These are phyloP conservation scores for Sambucus nigra DNA, from an alignment of 129 eudicot species.

Conservation along the genomic window DNA sequence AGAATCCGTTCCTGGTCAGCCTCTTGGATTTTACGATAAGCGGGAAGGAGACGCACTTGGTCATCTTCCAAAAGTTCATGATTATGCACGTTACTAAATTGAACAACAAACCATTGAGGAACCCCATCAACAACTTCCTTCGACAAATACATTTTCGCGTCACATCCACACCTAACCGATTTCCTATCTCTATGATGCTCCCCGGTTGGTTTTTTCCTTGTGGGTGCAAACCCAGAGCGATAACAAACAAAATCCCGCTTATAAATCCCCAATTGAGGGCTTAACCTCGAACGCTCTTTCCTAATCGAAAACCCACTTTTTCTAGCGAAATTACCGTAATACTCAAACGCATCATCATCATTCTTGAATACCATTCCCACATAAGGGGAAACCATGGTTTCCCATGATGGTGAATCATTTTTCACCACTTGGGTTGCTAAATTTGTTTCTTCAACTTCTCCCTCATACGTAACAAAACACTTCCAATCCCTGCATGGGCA, in stretches of 20 bases:
- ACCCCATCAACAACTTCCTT: conserved; percentile 23
- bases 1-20: conserved; percentile 38
- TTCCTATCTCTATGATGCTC: conserved; percentile 36
- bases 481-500: conserved; percentile 26
- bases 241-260: conserved; percentile 37
- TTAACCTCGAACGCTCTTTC: conserved; percentile 33
- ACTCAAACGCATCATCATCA: conserved; percentile 37
- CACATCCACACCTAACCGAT: conserved; percentile 36
- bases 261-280: conserved; percentile 38
- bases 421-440: conserved; percentile 1
- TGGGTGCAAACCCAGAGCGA: conserved; percentile 37
- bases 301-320: conserved; percentile 37
- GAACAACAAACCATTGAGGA: conserved; percentile 42
- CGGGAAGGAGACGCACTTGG: conserved; percentile 35
- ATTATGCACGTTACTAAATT: conserved; percentile 40
- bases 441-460: conserved; percentile 12
- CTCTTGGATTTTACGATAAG: conserved; percentile 33
- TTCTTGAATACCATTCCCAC: conserved; percentile 35
- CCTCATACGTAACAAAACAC: conserved; percentile 16
- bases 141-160: conserved; percentile 38
- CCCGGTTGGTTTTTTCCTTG: conserved; percentile 21
- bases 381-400: conserved; percentile 28
- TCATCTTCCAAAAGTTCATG: conserved; percentile 36
- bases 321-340: conserved; percentile 34
- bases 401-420: conserved; percentile 5